phyloP scores from a whole-genome alignment of 2,329 filamentous ascomycete genomes.

The Trichoderma koningiopsis region DNA sequence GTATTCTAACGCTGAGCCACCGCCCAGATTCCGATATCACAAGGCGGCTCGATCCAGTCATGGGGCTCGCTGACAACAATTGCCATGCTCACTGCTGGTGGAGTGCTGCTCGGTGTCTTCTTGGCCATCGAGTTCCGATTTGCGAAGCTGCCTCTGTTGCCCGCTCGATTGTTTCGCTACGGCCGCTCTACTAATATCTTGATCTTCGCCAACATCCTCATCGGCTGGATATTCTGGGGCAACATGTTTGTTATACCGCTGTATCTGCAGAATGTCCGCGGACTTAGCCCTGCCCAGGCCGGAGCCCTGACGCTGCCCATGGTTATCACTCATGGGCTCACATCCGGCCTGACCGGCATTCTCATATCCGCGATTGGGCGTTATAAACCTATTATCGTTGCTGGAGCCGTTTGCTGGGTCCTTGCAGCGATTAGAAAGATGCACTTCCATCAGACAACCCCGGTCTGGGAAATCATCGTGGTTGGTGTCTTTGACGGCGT shows the following conservation, averaged over 20 bases:
- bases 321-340: background rate
- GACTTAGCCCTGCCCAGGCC: background rate
- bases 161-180: background rate
- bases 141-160: background rate
- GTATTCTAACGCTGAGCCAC: background rate
- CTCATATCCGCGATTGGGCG: background rate
- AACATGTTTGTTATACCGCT: background rate
- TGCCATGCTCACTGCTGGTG: background rate
- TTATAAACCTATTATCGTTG: background rate
- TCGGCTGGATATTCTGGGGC: background rate
- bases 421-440: background rate
- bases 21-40: background rate
- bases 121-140: background rate
- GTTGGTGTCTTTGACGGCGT: background rate
- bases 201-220: background rate
- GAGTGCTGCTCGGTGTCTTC: background rate
- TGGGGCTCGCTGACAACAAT: background rate
- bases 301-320: background rate
- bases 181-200: background rate
- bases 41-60: background rate
- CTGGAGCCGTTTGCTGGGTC: background rate
- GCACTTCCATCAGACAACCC: background rate
- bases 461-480: background rate
- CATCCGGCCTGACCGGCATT: background rate
- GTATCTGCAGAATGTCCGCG: background rate